phyloP scores from a whole-genome alignment of 257 asterid species.

The Solanum ossicruentum region DNA sequence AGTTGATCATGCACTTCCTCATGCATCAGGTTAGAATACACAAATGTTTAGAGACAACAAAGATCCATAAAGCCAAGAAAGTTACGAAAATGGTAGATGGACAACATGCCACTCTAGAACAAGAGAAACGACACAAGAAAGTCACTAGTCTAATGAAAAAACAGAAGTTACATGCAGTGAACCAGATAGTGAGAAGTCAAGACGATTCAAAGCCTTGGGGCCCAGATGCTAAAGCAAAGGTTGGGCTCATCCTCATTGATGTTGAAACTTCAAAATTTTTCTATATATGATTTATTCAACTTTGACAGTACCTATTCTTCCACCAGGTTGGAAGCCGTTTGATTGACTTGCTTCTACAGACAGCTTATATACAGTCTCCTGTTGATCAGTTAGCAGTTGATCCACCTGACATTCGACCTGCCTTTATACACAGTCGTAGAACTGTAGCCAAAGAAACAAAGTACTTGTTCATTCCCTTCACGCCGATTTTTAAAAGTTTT shows the following conservation, averaged over 20 bases:
- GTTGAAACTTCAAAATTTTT: neutral
- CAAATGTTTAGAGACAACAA: constrained; percentile 55
- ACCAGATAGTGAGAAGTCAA: constrained; percentile 46
- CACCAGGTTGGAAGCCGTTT: constrained; percentile 85
- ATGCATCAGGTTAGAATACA: constrained; percentile 62
- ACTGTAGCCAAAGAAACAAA: constrained; percentile 39
- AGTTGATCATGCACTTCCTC: constrained; percentile 1
- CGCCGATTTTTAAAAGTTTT: neutral
- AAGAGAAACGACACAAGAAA: constrained; percentile 35
- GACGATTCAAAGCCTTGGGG: constrained; percentile 71
- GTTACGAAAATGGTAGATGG: constrained; percentile 27
- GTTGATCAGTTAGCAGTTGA: constrained; percentile 44
- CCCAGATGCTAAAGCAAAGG: constrained; percentile 79
- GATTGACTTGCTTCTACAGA: constrained; percentile 69
- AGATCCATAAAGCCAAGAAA: constrained; percentile 37
- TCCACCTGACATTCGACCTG: constrained; percentile 91
- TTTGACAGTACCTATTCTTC: neutral
- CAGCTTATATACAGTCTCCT: constrained; percentile 80
- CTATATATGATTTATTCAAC: neutral
- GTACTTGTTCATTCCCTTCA: constrained; percentile 15
- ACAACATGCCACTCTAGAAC: constrained; percentile 19
- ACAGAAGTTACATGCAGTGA: constrained; percentile 68
- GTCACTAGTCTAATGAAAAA: constrained; percentile 66
- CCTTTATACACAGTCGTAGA: constrained; percentile 60
- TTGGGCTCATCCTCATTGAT: constrained; percentile 10